Evolutionary conservation across 495 filamentous ascomycete genomes (phyloP), one percentile per base, ranked within the genome.

Genomic region (Xylaria telfairii): DNA sequence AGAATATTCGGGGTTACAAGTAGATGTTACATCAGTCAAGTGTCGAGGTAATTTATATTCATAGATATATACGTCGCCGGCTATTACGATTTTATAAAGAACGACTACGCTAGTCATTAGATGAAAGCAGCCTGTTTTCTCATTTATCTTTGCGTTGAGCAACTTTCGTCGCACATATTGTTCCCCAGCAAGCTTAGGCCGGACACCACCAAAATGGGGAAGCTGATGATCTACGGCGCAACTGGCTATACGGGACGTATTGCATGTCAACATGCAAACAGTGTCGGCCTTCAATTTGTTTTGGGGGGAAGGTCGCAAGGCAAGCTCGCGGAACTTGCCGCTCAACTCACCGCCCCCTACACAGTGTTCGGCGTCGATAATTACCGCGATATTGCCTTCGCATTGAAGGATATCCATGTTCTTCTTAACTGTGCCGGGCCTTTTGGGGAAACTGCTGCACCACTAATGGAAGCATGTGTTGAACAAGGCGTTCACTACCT

Each of bases 381-480:
- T 6, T 1, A 28, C 34, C 4, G 34, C 17, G 21, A 26, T 19
- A n/a, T 61, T 26, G 54, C 26, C 19, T 63, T 24, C 1, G 56
- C 54, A 10, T 49, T 69, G 41, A 12, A 63, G 12, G 42, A 41
- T 41, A 26, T 69, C 3, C 30, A 61, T 4, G 67, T 69, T 21
- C 67, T 69, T 6, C 67, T 69, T 34, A 69, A 69, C 28, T 69
- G 67, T 19, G 67, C 67, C 8, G 62, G 62, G 6, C 62, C 62
- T 44, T 65, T 65, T 24, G 19, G 8, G 1, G 24, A 68, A 32
- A 71, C 69, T 10, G 69, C 69, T 6, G 62, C 24, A 3, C 69
- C 69, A 28, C 66, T 71, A 3, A 71, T 71, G 24, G 21, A 32
- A 56, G 63, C 69, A 71, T 71, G 69, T 46, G 60, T 71, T n/a